Evolutionary conservation across 164 flowering plant species (phyloP), one percentile per base, ranked within the genome.

Genomic region (Malania oleifera): DNA sequence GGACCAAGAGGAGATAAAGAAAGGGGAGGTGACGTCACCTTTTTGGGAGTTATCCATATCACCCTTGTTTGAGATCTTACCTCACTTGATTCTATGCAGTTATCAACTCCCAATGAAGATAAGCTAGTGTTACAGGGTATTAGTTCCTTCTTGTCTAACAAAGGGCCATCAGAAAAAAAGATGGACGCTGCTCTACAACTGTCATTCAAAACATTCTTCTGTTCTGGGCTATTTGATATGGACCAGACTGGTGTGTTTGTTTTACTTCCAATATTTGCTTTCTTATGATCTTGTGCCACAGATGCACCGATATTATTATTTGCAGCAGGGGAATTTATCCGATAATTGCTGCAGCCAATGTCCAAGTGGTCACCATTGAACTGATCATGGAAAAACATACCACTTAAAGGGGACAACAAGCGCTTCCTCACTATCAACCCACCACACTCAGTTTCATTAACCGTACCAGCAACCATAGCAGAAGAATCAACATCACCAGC

Each of bases 1-100:
- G 84, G 96, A 69, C 95, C 89, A 65, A 88, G 92, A 54, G 98
- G 98, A 40, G 98, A 91, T 66, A 74, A 66, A 40, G 89, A 86
- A 29, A 76, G 71, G 14, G 88, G 77, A 70, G 80, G 62, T 17
- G 85, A 79, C 26, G 48, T 45, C 29, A 38, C 56, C 72, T 66
- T 68, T 49, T 68, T 54, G 1, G 70, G 62, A 28, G 75, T 63
- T 54, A 77, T 68, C 23, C 79, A 49, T 39, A 70, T 51, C 18
- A 65, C 60, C 43, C 64, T 65, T 49, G 73, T 52, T 43, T 34
- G 68, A 17, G 56, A 35, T 63, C 71, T 66, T 52, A 51, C 59
- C 41, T 63, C 59, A 37, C 48, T 57, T 43, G 70, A 40, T 29
- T 64, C 71, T 55, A 49, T 60, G 28, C 31, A 56, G 18, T 60